Percentiles rank a stretch among this genome's conserved stretches.
phyloP scores from a whole-genome alignment of 306 rosid genomes.

The Styphnolobium japonicum region DNA sequence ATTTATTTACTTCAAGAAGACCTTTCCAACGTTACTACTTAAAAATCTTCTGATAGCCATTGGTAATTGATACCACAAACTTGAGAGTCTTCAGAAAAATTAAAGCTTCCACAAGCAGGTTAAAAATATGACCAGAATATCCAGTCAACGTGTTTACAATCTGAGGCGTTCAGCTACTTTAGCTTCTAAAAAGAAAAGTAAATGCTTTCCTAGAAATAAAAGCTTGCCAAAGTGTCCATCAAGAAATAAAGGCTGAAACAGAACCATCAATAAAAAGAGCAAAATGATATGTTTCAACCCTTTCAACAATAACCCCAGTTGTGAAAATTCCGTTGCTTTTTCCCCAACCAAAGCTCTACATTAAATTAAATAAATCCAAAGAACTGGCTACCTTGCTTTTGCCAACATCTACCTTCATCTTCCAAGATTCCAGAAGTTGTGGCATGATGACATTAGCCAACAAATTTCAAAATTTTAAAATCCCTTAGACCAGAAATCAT shows the following conservation, averaged over 20 bases:
- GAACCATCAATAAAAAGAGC: not conserved
- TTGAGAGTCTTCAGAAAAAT: conserved; percentile 3
- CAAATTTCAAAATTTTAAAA: not conserved
- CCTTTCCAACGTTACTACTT: not conserved
- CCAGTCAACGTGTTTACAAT: not conserved
- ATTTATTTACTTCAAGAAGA: not conserved
- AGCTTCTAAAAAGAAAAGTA: not conserved
- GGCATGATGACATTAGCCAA: not conserved
- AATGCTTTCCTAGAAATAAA: not conserved
- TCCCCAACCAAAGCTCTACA: not conserved
- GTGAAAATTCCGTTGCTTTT: not conserved
- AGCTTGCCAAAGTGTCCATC: not conserved
- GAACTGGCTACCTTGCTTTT: not conserved
- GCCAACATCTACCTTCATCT: not conserved
- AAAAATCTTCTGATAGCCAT: not conserved
- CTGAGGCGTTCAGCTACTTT: not conserved
- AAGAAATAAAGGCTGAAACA: not conserved
- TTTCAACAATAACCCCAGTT: not conserved
- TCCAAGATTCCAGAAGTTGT: not conserved
- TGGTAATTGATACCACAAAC: not conserved
- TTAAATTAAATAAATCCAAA: not conserved
- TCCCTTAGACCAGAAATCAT: not conserved
- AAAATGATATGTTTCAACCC: not conserved
- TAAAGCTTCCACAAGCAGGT: not conserved
- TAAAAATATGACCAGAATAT: not conserved